These are phyloP conservation scores for Thalassiosira oceanica DNA, from an alignment of 352 stramenopile genomes.

Conservation along the genomic window DNA sequence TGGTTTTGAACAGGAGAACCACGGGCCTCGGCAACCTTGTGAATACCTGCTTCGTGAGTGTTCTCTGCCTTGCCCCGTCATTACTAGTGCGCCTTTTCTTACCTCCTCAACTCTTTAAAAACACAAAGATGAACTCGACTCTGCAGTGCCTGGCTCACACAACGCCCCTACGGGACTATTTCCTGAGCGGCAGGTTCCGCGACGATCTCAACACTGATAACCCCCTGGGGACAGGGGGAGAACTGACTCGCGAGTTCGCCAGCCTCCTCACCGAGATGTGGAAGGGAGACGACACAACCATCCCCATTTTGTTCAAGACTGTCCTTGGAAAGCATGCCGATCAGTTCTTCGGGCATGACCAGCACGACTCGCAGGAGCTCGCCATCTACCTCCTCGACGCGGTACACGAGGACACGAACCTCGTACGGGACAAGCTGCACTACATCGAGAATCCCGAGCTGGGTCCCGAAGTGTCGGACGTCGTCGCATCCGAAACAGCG, in stretches of 20 bases:
- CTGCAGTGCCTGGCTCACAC: constrained; percentile 97
- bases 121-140: constrained; percentile 97
- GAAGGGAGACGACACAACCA: constrained; percentile 14
- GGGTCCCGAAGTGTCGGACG: too few species aligned
- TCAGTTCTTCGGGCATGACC: constrained; percentile 97
- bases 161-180: constrained; percentile 91
- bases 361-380: constrained; percentile 96
- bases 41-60: constrained; percentile 98
- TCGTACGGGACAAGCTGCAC: constrained; percentile 84
- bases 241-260: constrained; percentile 84
- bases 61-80: too few species aligned
- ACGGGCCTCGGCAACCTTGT: constrained; percentile 85
- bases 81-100: too few species aligned
- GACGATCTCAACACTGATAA: constrained; percentile 86
- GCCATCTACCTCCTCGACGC: constrained; percentile 95
- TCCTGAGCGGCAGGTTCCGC: constrained; percentile 90
- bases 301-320: constrained; percentile 81
- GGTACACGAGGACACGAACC: constrained; percentile 98
- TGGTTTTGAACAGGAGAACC: too few species aligned
- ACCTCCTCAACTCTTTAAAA: too few species aligned
- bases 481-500: constrained; percentile 74
- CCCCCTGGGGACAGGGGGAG: constrained; percentile 83
- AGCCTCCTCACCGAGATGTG: constrained; percentile 82
- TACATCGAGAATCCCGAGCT: constrained; percentile 81
- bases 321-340: constrained; percentile 91